Evolutionary conservation across 352 stramenopile species (phyloP).

Genomic region (Globisporangium splendens): DNA sequence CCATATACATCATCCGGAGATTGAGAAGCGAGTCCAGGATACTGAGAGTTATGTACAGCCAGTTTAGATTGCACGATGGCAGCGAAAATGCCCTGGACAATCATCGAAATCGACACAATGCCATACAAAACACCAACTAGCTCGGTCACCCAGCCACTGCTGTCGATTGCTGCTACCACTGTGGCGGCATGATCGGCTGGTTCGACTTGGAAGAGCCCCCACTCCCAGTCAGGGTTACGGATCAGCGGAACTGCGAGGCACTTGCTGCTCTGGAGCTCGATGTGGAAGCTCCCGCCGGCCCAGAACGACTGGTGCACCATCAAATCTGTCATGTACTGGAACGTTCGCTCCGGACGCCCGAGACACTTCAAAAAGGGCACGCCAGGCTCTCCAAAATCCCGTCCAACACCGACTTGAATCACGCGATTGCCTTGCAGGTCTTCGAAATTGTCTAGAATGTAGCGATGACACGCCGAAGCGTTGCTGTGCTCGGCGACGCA

Average conservation of each 20-base stretch:
- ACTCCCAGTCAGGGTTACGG: slow-evolving; percentile 34
- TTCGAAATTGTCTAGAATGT: slow-evolving; percentile 55
- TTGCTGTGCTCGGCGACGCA: slow-evolving; percentile 29
- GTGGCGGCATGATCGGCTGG: slow-evolving; percentile 32
- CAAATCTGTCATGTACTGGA: slow-evolving; percentile 58
- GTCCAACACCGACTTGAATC: slow-evolving; percentile 32
- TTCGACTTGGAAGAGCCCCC: slow-evolving; percentile 43
- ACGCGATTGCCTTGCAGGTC: slow-evolving; percentile 23
- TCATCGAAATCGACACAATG: slow-evolving; percentile 45
- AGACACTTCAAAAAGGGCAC: slow-evolving; percentile 48
- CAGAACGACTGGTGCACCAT: slow-evolving; percentile 58
- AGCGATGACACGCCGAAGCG: slow-evolving; percentile 31
- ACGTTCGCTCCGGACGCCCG: slow-evolving; percentile 30
- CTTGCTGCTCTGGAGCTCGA: slow-evolving; percentile 56
- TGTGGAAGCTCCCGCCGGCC: slow-evolving; percentile 41
- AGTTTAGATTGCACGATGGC: slow-evolving; percentile 41
- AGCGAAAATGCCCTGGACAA: slow-evolving; percentile 46
- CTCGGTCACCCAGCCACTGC: slow-evolving; percentile 33
- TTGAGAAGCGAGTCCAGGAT: slow-evolving; percentile 46
- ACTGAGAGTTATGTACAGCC: slow-evolving; percentile 58
- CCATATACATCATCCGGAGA: slow-evolving; percentile 40
- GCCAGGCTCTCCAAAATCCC: slow-evolving; percentile 39
- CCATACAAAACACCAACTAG: slow-evolving; percentile 41
- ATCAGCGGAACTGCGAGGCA: slow-evolving; percentile 40
- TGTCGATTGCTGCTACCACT: slow-evolving; percentile 41